Conservation (phyloP, 495 filamentous ascomycete genomes). For the Pyrenopolyporus hunteri region DNA sequence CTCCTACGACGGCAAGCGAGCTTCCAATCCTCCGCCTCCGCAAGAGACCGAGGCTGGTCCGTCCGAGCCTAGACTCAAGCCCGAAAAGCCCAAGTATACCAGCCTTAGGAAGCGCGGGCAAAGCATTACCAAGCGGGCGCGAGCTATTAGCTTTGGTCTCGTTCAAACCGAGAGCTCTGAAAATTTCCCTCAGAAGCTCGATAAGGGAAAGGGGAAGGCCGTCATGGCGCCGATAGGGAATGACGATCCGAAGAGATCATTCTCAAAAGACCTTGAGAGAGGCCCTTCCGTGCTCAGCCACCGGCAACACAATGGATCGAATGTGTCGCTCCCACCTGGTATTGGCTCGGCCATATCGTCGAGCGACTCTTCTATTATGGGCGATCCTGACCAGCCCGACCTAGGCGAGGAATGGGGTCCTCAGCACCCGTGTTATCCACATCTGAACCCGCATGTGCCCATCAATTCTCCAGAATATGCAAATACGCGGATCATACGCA, state of each 20-base stretch:
- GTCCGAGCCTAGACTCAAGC: slow-evolving; percentile 45
- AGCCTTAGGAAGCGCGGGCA: slow-evolving; percentile 40
- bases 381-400: slow-evolving; percentile 57
- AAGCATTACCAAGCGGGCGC: slow-evolving; percentile 41
- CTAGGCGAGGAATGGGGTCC: slow-evolving; percentile 78
- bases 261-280: slow-evolving; percentile 59
- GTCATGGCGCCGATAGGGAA: slow-evolving; percentile 47
- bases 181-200: slow-evolving; percentile 36
- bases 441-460: slow-evolving; percentile 91
- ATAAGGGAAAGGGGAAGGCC: slow-evolving; percentile 56
- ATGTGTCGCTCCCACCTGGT: slow-evolving; percentile 46
- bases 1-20: slow-evolving; percentile 57
- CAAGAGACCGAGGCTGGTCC: slow-evolving; percentile 42
- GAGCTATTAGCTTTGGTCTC: slow-evolving; percentile 45
- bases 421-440: slow-evolving; percentile 88
- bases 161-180: slow-evolving; percentile 31
- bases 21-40: slow-evolving; percentile 42
- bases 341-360: slow-evolving; percentile 59
- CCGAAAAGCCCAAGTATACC: slow-evolving; percentile 19
- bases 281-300: slow-evolving; percentile 46
- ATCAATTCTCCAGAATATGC: slow-evolving; percentile 71
- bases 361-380: slow-evolving; percentile 59
- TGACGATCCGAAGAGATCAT: slow-evolving; percentile 37
- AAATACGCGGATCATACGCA: slow-evolving; percentile 86
- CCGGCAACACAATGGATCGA: slow-evolving; percentile 44